phyloP scores from a whole-genome alignment of 306 rosid genomes.

The Nissolia schottii region DNA sequence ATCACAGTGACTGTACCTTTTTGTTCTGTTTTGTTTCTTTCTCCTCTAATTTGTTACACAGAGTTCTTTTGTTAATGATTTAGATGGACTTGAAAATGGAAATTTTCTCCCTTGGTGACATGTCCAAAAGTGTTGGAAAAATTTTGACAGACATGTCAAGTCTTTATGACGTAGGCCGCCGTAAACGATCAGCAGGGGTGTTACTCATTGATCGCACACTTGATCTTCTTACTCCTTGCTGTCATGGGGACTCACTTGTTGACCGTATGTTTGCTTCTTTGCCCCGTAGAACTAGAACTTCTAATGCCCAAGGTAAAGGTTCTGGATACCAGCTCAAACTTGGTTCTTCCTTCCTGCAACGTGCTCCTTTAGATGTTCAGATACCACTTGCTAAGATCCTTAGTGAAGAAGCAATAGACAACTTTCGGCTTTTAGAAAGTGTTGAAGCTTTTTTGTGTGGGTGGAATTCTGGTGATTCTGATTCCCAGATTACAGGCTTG shows the following conservation, averaged over 20 bases:
- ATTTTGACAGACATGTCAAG: slow-evolving; percentile 90
- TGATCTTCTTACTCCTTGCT: slow-evolving; percentile 94
- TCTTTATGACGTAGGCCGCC: slow-evolving; percentile 92
- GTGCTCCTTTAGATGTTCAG: slow-evolving; percentile 74
- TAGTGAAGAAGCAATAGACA: slow-evolving; percentile 51
- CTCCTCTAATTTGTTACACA: slow-evolving; percentile 22
- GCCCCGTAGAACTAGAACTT: slow-evolving; percentile 52
- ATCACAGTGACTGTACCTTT: not conserved
- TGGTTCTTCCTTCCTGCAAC: slow-evolving; percentile 50
- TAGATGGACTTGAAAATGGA: slow-evolving; percentile 98
- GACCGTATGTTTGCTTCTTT: slow-evolving; percentile 78
- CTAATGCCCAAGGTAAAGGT: slow-evolving; percentile 48
- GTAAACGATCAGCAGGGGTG: slow-evolving; percentile 77
- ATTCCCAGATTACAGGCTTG: slow-evolving; percentile 52
- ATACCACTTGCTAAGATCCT: slow-evolving; percentile 68
- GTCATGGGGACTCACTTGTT: slow-evolving; percentile 88
- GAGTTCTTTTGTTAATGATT: slow-evolving; percentile 34
- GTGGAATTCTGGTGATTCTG: slow-evolving; percentile 61
- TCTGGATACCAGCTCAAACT: slow-evolving; percentile 49
- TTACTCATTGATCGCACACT: slow-evolving; percentile 85
- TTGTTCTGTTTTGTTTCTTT: slow-evolving; percentile 15
- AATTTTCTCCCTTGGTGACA: slow-evolving; percentile 89
- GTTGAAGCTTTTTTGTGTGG: slow-evolving; percentile 74
- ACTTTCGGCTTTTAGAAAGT: slow-evolving; percentile 52
- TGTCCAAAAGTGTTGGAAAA: slow-evolving; percentile 80